Evolutionary conservation across 2,329 filamentous ascomycete species (phyloP).

Genomic region (Plenodomus biglobosus): DNA sequence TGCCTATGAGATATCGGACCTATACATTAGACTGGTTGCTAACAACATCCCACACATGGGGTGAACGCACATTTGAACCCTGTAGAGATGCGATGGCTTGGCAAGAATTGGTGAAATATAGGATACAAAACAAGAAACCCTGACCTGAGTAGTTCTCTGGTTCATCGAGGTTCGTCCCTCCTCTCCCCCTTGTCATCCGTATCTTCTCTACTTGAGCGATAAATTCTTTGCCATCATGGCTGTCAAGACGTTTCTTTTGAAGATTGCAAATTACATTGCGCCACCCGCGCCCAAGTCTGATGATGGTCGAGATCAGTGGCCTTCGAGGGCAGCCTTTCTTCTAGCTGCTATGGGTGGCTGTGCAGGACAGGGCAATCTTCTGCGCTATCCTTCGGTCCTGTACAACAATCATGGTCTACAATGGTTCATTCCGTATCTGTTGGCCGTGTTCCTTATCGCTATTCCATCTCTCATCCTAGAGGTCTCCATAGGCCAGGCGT

Average conservation of each 20-base stretch:
- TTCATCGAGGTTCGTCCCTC: slow-evolving; percentile 1
- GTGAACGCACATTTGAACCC: background rate
- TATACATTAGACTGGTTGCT: background rate
- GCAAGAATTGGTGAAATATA: background rate
- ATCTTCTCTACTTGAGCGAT: background rate
- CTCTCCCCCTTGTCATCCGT: background rate
- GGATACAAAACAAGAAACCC: slow-evolving; percentile 3
- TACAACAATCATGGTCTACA: slow-evolving; percentile 64
- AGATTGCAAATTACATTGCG: slow-evolving; percentile 35
- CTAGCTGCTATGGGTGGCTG: slow-evolving; percentile 62
- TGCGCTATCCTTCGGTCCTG: slow-evolving; percentile 60
- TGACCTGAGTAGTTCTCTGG: background rate
- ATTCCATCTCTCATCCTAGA: slow-evolving; percentile 60
- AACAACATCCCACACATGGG: background rate
- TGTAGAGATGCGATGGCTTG: background rate
- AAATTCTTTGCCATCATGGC: slow-evolving; percentile 9
- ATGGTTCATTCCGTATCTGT: slow-evolving; percentile 62
- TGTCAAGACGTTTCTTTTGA: slow-evolving; percentile 16
- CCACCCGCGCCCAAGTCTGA: slow-evolving; percentile 40
- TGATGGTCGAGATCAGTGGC: slow-evolving; percentile 57
- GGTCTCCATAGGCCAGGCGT: slow-evolving; percentile 56
- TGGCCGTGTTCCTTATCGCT: slow-evolving; percentile 58
- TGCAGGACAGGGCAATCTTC: slow-evolving; percentile 60
- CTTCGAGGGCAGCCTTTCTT: slow-evolving; percentile 57
- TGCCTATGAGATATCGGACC: background rate